Evolutionary conservation across 2,329 filamentous ascomycete species (phyloP).

Genomic region (Phyllosticta capitalensis): DNA sequence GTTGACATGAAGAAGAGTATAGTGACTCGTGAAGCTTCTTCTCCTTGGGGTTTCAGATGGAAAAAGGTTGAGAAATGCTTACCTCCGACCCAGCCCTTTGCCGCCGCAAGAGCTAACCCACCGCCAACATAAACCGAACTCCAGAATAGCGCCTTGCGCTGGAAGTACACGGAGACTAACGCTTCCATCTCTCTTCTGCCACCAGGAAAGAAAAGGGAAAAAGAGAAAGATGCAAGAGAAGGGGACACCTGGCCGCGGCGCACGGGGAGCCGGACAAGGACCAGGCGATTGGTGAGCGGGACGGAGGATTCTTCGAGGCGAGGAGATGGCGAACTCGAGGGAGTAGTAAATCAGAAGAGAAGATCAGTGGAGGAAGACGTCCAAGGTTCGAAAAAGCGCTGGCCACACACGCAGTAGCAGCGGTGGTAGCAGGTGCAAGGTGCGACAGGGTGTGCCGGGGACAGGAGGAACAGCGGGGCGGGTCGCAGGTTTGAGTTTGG

Average conservation of each 20-base stretch:
- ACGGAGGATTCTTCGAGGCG: neutral
- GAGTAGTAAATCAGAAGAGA: neutral
- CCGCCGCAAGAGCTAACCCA: neutral
- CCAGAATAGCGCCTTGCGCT: constrained; percentile 8
- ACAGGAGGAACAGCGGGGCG: neutral
- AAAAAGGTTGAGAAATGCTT: neutral
- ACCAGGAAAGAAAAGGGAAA: neutral
- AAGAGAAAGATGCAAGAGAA: neutral
- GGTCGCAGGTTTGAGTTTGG: neutral
- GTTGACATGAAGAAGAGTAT: too few relatives aligned
- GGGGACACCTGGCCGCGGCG: neutral
- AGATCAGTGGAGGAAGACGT: neutral
- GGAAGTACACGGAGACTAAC: constrained; percentile 3
- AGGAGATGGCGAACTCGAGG: neutral
- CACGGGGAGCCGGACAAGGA: neutral
- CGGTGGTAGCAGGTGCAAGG: neutral
- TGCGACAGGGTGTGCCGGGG: neutral
- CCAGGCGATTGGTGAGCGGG: neutral
- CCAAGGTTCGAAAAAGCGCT: neutral
- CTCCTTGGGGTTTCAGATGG: neutral
- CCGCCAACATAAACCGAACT: neutral
- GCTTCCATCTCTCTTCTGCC: constrained; percentile 1
- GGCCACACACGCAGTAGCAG: neutral
- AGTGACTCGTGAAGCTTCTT: neutral
- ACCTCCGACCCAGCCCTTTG: constrained; percentile 6